phyloP scores from a whole-genome alignment of 139 green algal species.

The Coelastrella sp. region DNA sequence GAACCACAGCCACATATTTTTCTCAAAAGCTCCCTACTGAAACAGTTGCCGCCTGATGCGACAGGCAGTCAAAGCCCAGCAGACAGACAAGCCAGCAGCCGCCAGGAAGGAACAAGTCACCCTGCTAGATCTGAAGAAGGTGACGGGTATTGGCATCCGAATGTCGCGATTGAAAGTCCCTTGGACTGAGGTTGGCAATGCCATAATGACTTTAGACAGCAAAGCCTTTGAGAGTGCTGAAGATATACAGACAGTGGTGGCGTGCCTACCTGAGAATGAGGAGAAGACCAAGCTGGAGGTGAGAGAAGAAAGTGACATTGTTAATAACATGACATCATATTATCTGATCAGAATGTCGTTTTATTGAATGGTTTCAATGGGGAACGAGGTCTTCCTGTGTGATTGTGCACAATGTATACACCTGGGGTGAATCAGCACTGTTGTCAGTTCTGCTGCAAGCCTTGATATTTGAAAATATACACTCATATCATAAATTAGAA shows the following conservation, averaged over 20 bases:
- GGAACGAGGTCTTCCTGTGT: background rate
- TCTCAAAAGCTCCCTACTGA: background rate
- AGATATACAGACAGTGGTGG: constrained; percentile 38
- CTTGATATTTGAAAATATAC: too few species aligned
- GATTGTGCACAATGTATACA: background rate
- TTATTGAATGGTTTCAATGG: background rate
- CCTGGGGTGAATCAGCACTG: background rate
- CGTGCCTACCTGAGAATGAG: constrained; percentile 57
- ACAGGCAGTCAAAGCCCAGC: constrained; percentile 15
- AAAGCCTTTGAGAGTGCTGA: constrained; percentile 51
- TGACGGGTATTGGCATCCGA: constrained; percentile 46
- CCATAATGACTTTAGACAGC: constrained; percentile 55
- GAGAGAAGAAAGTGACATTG: background rate
- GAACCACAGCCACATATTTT: background rate
- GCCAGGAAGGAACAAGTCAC: constrained; percentile 5
- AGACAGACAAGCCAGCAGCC: background rate
- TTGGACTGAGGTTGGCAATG: background rate
- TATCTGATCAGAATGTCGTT: background rate
- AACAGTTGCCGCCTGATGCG: background rate
- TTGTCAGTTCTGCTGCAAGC: too few species aligned
- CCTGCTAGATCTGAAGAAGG: constrained; percentile 48
- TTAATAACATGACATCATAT: too few species aligned
- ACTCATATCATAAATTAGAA: too few species aligned
- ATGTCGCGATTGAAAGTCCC: constrained; percentile 38
- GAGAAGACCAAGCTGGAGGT: constrained; percentile 43